Evolutionary conservation across 2,329 filamentous ascomycete genomes (phyloP), one percentile per base, ranked within the genome.

Genomic region (Nemania serpens): DNA sequence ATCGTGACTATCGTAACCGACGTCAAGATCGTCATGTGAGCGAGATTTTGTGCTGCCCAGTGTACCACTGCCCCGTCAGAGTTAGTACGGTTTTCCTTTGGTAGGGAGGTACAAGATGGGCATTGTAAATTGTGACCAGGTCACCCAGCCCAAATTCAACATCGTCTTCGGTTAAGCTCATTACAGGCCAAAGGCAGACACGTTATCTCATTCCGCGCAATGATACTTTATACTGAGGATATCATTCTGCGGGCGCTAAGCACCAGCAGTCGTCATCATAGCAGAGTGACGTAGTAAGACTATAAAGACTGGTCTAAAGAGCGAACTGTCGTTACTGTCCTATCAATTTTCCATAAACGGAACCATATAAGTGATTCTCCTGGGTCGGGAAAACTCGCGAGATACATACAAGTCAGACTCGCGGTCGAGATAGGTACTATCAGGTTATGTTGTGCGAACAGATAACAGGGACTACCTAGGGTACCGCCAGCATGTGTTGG

Each of bases 271-370:
- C 2, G 6, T 12, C 29, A 15, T 12, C 18, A n/a, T 51, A 25
- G 20, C 18, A 22, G 22, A 43, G 22, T 36, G 46, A 46, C 17
- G 17, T 20, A 53, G 50, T 55, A 43, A 49, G 50, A 43, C 56
- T 11, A 37, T 39, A 29, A 12, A 47, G 33, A 34, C 20, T 12
- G 42, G 43, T 13, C 20, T n/a, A 43, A 46, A 29, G 25, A 29
- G 17, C 13, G 45, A 46, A 22, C n/a, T 25, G 13, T n/a, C n/a
- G n/a, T n/a, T n/a, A n/a, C n/a, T n/a, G 18, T 55, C 12, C 47
- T 36, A 39, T 25, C n/a, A 18, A 29, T 18, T 13, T 34, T 51
- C 52, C 25, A 42, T 46, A 34, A 62, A 59, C 56, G 59, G 52
- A 52, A 48, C 51, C 22, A 47, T 36, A 36, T 20, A 17, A 13